Percentiles rank a stretch among this genome's conserved stretches.
These are phyloP conservation scores for Ceratobasidium sp. DNA, from an alignment of 1,284 basidiomycete genomes.

Conservation along the genomic window DNA sequence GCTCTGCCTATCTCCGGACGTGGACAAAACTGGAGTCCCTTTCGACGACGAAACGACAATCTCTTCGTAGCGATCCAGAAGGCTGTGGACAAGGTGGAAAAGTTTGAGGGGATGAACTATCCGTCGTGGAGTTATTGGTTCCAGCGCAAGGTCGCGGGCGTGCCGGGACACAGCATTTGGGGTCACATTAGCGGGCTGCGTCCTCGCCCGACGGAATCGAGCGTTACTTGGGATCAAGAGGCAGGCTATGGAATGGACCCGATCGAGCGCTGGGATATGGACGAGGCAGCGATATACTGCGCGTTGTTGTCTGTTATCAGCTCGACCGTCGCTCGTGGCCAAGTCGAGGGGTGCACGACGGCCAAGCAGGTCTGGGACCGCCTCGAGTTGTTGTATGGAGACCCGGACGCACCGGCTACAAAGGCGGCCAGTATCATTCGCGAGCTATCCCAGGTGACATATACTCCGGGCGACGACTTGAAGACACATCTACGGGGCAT, in stretches of 20 bases:
- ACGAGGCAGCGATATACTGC: conserved; percentile 34
- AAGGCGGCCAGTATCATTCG: conserved; percentile 12
- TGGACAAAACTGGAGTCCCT: conserved; percentile 5
- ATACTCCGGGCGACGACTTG: conserved; percentile 27
- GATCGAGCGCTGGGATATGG: conserved; percentile 26
- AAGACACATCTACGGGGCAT: neutral
- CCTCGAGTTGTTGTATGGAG: conserved; percentile 26
- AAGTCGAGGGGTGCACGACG: conserved; percentile 28
- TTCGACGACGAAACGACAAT: conserved; percentile 17
- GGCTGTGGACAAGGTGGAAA: conserved; percentile 22
- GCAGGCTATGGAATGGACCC: neutral
- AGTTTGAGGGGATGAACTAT: conserved; percentile 35
- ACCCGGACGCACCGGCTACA: neutral
- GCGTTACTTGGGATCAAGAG: neutral
- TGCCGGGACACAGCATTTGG: conserved; percentile 13
- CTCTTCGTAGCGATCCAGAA: conserved; percentile 15
- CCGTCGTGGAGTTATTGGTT: conserved; percentile 41
- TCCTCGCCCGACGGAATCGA: neutral
- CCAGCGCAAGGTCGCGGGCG: conserved; percentile 12
- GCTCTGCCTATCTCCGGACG: neutral
- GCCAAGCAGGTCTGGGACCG: conserved; percentile 36
- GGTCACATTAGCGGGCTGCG: conserved; percentile 22
- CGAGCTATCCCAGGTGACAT: conserved; percentile 8
- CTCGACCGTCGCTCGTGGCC: neutral
- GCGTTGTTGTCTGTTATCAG: conserved; percentile 14